phyloP scores from a whole-genome alignment of 176 grass and related monocot species.

The Triticum timopheevii region DNA sequence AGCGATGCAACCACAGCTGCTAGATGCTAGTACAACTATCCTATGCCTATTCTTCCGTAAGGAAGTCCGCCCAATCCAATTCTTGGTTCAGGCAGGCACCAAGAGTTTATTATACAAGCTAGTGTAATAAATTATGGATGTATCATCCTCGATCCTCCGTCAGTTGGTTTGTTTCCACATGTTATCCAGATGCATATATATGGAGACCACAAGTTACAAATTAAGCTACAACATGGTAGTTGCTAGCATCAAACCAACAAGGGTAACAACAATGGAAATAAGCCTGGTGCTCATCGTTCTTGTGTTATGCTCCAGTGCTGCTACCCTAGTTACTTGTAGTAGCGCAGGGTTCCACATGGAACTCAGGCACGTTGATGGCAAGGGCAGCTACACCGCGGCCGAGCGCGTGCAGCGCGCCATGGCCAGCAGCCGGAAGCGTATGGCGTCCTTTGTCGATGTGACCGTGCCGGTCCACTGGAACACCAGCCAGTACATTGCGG shows the following conservation, averaged over 20 bases:
- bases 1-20: too few species aligned
- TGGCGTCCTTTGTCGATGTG: conserved; percentile 14
- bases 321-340: not conserved
- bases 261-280: not conserved
- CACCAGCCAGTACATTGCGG: not conserved
- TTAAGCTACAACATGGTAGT: too few species aligned
- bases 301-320: not conserved
- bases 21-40: too few species aligned
- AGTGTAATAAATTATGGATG: not conserved
- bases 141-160: not conserved
- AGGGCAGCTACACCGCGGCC: conserved; percentile 7
- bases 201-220: not conserved
- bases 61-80: not conserved
- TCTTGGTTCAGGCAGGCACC: not conserved
- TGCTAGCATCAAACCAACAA: not conserved
- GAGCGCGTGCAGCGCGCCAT: conserved; percentile 33
- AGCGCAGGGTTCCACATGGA: not conserved
- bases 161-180: not conserved
- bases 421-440: not conserved
- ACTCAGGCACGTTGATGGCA: conserved; percentile 31
- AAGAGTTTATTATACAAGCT: not conserved
- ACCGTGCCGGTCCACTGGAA: conserved; percentile 12
- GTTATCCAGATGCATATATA: not conserved
- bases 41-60: too few species aligned
- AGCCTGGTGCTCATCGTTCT: not conserved